Percentiles rank a stretch among this genome's conserved stretches.
phyloP scores from a whole-genome alignment of 2,329 filamentous ascomycete species.

The Iodosphaeria phyllophila region DNA sequence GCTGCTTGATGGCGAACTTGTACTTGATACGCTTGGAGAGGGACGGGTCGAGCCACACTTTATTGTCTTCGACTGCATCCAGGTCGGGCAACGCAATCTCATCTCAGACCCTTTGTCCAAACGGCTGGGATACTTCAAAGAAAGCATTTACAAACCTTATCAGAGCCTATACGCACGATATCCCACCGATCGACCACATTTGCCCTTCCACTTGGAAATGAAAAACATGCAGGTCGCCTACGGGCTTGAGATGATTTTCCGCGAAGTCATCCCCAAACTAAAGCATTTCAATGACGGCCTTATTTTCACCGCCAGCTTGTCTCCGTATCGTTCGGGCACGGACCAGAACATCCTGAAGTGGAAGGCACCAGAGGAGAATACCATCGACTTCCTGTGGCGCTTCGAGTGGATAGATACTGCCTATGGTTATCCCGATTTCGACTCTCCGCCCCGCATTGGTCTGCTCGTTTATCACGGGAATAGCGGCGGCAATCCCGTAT shows the following conservation, averaged over 20 bases:
- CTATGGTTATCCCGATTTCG: constrained; percentile 62
- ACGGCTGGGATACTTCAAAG: constrained; percentile 69
- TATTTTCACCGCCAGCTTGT: constrained; percentile 89
- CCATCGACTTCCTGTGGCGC: constrained; percentile 72
- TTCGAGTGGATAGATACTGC: constrained; percentile 50
- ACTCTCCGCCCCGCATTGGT: constrained; percentile 55
- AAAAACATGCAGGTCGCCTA: constrained; percentile 85
- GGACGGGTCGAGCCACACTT: constrained; percentile 58
- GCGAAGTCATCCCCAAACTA: constrained; percentile 62
- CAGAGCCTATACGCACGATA: constrained; percentile 41
- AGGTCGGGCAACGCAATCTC: constrained; percentile 57
- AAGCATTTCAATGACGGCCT: constrained; percentile 91
- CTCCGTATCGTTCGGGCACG: constrained; percentile 75
- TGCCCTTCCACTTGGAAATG: constrained; percentile 68
- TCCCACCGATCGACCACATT: constrained; percentile 48
- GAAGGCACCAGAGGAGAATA: constrained; percentile 93
- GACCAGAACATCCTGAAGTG: constrained; percentile 92
- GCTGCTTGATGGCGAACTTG: constrained; percentile 81
- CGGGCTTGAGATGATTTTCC: constrained; percentile 82
- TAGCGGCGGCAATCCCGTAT: constrained; percentile 26
- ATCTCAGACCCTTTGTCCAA: constrained; percentile 74
- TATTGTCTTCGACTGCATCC: constrained; percentile 84
- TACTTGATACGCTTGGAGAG: constrained; percentile 57
- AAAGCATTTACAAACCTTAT: constrained; percentile 57
- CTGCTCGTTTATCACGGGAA: constrained; percentile 53